Conservation (phyloP, 805 yeast genomes). For the Starmerella lactis-condensi region DNA sequence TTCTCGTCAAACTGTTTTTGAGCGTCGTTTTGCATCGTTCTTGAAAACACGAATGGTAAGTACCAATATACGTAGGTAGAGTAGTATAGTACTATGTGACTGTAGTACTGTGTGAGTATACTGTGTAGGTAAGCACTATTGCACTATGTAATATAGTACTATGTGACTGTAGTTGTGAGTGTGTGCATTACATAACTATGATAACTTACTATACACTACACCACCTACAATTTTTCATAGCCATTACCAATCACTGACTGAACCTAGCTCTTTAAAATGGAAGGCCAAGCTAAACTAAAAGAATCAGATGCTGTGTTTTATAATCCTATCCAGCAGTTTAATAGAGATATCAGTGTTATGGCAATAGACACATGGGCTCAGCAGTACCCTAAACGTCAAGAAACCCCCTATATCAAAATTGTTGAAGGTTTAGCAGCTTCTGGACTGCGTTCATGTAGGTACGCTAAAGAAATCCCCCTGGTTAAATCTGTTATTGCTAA, state of each 20-base stretch:
- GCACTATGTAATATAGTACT: no score
- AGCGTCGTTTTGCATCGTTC: slow-evolving; percentile 32
- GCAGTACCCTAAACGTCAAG: slow-evolving; percentile 25
- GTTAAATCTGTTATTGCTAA: slow-evolving; percentile 67
- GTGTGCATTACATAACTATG: no score
- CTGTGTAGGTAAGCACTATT: no score
- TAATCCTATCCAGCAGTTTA: slow-evolving; percentile 92
- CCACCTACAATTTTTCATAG: no score
- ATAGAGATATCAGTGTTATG: slow-evolving; percentile 72
- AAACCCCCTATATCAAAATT: slow-evolving; percentile 41
- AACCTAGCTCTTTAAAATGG: no score
- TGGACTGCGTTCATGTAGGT: slow-evolving; percentile 82
- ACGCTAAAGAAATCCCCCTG: slow-evolving; percentile 75
- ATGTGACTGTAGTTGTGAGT: no score
- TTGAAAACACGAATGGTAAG: slow-evolving; percentile 12
- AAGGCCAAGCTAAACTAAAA: slow-evolving; percentile 70
- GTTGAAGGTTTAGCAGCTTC: slow-evolving; percentile 89
- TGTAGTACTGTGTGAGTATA: no score
- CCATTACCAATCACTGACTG: no score
- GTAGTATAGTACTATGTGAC: no score
- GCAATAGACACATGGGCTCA: slow-evolving; percentile 78
- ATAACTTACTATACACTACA: no score
- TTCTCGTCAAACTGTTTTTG: slow-evolving; percentile 65
- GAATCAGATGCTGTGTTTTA: slow-evolving; percentile 74
- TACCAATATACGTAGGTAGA: no score